A percentile compares a stretch with the other conserved stretches of the same genome.
Conservation (phyloP, 306 rosid species). For the Myrica gale region DNA sequence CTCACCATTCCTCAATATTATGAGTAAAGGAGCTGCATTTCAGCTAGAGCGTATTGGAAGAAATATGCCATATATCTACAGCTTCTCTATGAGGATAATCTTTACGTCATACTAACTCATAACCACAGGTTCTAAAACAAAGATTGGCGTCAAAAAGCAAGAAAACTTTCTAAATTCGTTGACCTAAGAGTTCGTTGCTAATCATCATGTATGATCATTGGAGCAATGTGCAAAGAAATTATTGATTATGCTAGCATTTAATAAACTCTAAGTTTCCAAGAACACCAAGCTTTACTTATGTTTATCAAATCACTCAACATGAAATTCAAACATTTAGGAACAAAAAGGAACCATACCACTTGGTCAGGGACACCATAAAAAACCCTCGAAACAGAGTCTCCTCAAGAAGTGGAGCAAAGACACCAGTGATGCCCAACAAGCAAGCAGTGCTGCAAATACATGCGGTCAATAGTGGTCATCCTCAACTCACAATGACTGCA, state of each 20-base stretch:
- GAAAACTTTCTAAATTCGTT: background rate
- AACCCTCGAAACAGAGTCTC: constrained; percentile 92
- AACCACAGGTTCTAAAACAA: background rate
- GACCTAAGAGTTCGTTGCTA: background rate
- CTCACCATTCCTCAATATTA: background rate
- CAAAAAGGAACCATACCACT: constrained; percentile 53
- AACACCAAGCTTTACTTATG: background rate
- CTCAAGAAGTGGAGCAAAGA: constrained; percentile 94
- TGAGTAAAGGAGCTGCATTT: background rate
- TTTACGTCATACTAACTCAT: background rate
- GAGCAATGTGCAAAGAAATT: background rate
- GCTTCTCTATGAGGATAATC: background rate
- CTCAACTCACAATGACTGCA: background rate
- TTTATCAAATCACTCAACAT: background rate
- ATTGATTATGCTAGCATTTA: background rate
- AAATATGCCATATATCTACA: background rate
- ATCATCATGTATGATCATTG: background rate
- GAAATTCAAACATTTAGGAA: background rate
- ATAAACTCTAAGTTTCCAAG: background rate
- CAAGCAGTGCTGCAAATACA: constrained; percentile 74
- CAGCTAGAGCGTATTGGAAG: background rate
- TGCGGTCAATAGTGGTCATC: constrained; percentile 12
- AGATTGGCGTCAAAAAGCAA: background rate
- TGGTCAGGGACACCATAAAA: constrained; percentile 83
- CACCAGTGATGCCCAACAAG: constrained; percentile 83